phyloP scores from a whole-genome alignment of 805 yeast genomes.

The Zygotorulaspora chibaensis region DNA sequence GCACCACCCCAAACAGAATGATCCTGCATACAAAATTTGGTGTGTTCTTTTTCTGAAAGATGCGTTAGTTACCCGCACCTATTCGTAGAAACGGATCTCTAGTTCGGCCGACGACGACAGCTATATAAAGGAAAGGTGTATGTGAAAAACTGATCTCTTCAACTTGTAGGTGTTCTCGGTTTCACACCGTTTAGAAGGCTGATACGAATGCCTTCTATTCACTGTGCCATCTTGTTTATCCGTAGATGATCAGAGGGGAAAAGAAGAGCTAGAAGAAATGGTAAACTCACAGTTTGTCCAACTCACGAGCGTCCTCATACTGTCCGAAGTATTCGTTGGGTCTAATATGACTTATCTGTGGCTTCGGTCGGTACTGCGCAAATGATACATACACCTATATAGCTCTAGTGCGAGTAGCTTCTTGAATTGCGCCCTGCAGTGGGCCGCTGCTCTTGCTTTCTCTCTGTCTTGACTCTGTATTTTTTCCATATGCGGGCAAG shows the following conservation, averaged over 20 bases:
- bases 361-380: slow-evolving; percentile 36
- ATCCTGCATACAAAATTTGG: no score
- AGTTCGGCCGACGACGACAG: no score
- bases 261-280: slow-evolving; percentile 35
- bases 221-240: slow-evolving; percentile 34
- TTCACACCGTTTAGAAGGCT: slow-evolving; percentile 13
- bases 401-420: neutral
- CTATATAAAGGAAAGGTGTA: neutral
- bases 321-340: slow-evolving; percentile 22
- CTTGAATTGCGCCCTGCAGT: no score
- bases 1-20: no score
- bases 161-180: no score
- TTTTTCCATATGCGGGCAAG: slow-evolving; percentile 1
- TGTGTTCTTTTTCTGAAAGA: no score
- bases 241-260: slow-evolving; percentile 39
- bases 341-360: slow-evolving; percentile 15
- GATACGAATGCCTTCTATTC: slow-evolving; percentile 40
- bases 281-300: slow-evolving; percentile 7
- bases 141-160: neutral
- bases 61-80: no score
- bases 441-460: neutral
- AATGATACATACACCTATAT: slow-evolving; percentile 19
- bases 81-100: no score
- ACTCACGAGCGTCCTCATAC: slow-evolving; percentile 38
- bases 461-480: neutral